Conservation (phyloP, 345 rosid species). For the Melaleuca quinquenervia region DNA sequence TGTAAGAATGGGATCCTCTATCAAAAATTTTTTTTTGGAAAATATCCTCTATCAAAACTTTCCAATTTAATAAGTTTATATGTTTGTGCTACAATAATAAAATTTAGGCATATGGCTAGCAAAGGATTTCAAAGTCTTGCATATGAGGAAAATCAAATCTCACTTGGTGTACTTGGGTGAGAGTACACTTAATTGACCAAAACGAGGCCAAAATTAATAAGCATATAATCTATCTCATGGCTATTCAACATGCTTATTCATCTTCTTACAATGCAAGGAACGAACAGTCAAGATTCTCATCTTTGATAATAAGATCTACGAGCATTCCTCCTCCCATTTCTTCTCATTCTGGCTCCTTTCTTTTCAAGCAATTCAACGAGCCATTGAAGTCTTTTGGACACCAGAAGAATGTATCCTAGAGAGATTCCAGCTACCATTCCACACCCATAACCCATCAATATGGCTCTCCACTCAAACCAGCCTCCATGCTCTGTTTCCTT, state of each 20-base stretch:
- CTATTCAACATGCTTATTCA: neutral
- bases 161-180: neutral
- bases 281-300: neutral
- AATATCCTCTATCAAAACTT: too few species aligned
- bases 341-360: slow-evolving; percentile 45
- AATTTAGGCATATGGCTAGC: too few species aligned
- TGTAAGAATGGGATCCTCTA: too few species aligned
- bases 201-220: neutral
- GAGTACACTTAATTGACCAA: neutral
- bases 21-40: too few species aligned
- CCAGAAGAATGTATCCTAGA: neutral
- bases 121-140: too few species aligned
- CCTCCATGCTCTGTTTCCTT: neutral
- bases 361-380: slow-evolving; percentile 22
- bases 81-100: too few species aligned
- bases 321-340: slow-evolving; percentile 5
- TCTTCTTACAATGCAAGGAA: neutral
- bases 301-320: neutral
- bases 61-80: too few species aligned
- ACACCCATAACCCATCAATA: slow-evolving; percentile 2
- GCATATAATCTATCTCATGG: neutral
- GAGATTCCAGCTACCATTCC: slow-evolving; percentile 1
- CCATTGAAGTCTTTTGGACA: neutral
- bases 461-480: slow-evolving; percentile 3
- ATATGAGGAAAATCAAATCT: neutral